A percentile compares a stretch with the other conserved stretches of the same genome.
Evolutionary conservation across 208 protist genomes (phyloP).

Genomic region (Borovskyia barvae): DNA sequence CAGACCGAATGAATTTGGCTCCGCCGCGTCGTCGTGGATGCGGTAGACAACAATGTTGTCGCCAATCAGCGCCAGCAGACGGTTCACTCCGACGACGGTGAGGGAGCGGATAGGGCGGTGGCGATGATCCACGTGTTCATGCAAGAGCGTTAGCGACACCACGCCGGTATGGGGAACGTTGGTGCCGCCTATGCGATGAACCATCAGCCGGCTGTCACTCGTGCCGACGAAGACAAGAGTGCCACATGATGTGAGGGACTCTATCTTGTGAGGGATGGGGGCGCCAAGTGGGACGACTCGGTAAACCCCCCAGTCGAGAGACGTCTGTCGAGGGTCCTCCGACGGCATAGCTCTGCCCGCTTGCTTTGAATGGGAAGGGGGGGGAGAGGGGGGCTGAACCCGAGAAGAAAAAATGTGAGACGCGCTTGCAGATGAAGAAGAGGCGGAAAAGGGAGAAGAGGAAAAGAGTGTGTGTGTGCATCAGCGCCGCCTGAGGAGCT

Average conservation of each 20-base stretch:
- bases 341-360: constrained; percentile 2
- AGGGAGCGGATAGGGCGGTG: constrained; percentile 37
- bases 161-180: not conserved
- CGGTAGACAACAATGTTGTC: constrained; percentile 18
- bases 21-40: not conserved
- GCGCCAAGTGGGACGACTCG: constrained; percentile 10
- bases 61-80: constrained; percentile 27
- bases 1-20: not conserved
- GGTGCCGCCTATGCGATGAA: constrained; percentile 25
- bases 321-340: not conserved
- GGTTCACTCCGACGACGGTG: constrained; percentile 30
- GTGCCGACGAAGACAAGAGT: constrained; percentile 65
- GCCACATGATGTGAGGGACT: constrained; percentile 36
- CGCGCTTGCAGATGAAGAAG: no score
- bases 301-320: constrained; percentile 16
- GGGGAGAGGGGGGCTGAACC: no score
- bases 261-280: constrained; percentile 28
- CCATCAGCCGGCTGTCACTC: constrained; percentile 45
- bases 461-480: not conserved
- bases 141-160: constrained; percentile 9
- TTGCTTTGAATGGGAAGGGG: no score
- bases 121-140: constrained; percentile 9
- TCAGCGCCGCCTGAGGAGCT: no score
- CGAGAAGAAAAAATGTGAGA: no score
- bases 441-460: no score